Evolutionary conservation across 805 yeast species (phyloP).

Genomic region (Priceomyces carsonii): DNA sequence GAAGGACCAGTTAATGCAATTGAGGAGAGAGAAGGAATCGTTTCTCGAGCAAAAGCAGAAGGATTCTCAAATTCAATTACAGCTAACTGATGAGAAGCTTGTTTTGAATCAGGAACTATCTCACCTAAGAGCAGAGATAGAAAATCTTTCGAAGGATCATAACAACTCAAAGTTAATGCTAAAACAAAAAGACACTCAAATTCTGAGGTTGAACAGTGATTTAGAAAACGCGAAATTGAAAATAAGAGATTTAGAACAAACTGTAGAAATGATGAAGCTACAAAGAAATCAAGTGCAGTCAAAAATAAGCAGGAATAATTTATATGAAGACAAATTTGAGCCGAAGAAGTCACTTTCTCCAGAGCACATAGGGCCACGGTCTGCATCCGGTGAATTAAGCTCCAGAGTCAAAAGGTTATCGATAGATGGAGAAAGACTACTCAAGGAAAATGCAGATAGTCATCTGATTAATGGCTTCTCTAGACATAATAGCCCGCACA

Average conservation of each 20-base stretch:
- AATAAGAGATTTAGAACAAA: constrained; percentile 54
- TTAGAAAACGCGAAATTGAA: constrained; percentile 57
- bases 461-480: background rate
- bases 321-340: constrained; percentile 2
- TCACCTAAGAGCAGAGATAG: constrained; percentile 29
- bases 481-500: constrained; percentile 18
- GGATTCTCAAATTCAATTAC: constrained; percentile 25
- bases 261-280: constrained; percentile 29
- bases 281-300: constrained; percentile 18
- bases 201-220: constrained; percentile 61
- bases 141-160: constrained; percentile 49
- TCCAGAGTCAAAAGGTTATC: constrained; percentile 42
- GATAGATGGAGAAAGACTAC: constrained; percentile 26
- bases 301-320: constrained; percentile 4
- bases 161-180: constrained; percentile 51
- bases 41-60: constrained; percentile 37
- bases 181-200: constrained; percentile 70
- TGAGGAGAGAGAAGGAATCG: constrained; percentile 54
- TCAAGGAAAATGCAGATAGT: constrained; percentile 7
- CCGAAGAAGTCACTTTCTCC: background rate
- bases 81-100: constrained; percentile 24
- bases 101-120: constrained; percentile 24
- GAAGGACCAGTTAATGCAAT: constrained; percentile 46
- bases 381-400: constrained; percentile 35
- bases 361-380: constrained; percentile 1